Evolutionary conservation across 1,139 yeast species (phyloP).

Genomic region (Diutina pseudorugosa): DNA sequence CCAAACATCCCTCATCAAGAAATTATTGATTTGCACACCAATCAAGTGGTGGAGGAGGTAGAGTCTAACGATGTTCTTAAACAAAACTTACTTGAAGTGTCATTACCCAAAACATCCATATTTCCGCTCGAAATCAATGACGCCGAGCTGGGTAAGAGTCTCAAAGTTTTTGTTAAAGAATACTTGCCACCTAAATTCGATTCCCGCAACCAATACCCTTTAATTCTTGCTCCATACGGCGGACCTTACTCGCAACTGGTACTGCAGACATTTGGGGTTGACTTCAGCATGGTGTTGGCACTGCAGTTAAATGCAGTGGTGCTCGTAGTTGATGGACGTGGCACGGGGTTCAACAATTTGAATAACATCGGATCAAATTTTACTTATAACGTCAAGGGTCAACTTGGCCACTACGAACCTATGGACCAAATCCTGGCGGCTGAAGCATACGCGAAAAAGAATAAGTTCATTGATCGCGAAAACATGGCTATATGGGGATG

Average conservation of each 20-base stretch:
- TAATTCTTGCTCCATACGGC: slow-evolving; percentile 63
- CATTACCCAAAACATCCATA: slow-evolving; percentile 30
- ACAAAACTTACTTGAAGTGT: slow-evolving; percentile 19
- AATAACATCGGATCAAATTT: slow-evolving; percentile 31
- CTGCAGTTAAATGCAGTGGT: slow-evolving; percentile 61
- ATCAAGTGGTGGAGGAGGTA: slow-evolving; percentile 22
- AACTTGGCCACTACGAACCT: slow-evolving; percentile 57
- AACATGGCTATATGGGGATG: slow-evolving; percentile 73
- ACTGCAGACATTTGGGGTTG: slow-evolving; percentile 36
- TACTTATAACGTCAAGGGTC: slow-evolving; percentile 54
- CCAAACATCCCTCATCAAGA: slow-evolving; percentile 59
- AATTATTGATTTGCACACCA: slow-evolving; percentile 39
- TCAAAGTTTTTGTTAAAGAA: slow-evolving; percentile 45
- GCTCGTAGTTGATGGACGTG: slow-evolving; percentile 75
- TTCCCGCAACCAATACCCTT: slow-evolving; percentile 45
- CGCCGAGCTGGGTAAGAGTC: slow-evolving; percentile 22
- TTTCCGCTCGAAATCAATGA: slow-evolving; percentile 44
- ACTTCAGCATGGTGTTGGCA: slow-evolving; percentile 55
- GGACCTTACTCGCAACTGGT: slow-evolving; percentile 79
- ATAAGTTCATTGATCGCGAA: slow-evolving; percentile 40
- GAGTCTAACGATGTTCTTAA: slow-evolving; percentile 29
- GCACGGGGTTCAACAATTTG: slow-evolving; percentile 55
- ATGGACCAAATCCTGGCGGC: slow-evolving; percentile 64
- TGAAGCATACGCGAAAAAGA: slow-evolving; percentile 37
- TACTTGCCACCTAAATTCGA: slow-evolving; percentile 55